A percentile compares a stretch with the other conserved stretches of the same genome.
phyloP scores from a whole-genome alignment of 345 rosid species.

The Ricinus communis region DNA sequence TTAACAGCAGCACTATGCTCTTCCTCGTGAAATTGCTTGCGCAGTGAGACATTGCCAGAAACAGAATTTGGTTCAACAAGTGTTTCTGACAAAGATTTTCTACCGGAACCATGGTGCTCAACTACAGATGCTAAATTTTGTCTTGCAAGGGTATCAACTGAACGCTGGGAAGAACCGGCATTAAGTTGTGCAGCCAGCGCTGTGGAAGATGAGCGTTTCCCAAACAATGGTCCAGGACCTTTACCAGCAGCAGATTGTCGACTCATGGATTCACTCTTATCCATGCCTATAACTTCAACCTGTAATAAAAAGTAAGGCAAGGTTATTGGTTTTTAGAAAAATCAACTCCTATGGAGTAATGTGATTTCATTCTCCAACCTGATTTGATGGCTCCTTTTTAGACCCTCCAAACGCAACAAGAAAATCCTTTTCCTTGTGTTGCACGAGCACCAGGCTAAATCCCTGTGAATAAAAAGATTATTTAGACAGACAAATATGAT shows the following conservation, averaged over 20 bases:
- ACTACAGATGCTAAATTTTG: constrained; percentile 75
- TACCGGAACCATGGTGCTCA: constrained; percentile 87
- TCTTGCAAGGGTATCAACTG: constrained; percentile 54
- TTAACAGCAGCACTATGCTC: constrained; percentile 47
- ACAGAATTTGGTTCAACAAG: constrained; percentile 50
- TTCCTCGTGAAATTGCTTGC: constrained; percentile 78
- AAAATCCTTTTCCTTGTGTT: constrained; percentile 85
- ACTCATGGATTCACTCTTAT: constrained; percentile 64
- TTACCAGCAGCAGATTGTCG: constrained; percentile 49
- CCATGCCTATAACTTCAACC: constrained; percentile 78
- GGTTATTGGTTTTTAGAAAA: constrained; percentile 3
- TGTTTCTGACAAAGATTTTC: constrained; percentile 85
- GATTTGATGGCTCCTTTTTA: constrained; percentile 86
- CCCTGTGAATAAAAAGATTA: constrained; percentile 51
- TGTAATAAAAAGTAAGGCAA: constrained; percentile 24
- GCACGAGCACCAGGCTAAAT: constrained; percentile 80
- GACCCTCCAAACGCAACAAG: constrained; percentile 95
- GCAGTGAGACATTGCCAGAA: constrained; percentile 74
- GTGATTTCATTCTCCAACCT: constrained; percentile 49
- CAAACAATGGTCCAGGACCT: constrained; percentile 49
- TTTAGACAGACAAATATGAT: background rate
- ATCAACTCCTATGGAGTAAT: background rate
- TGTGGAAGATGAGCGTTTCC: constrained; percentile 53
- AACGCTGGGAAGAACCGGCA: constrained; percentile 58
- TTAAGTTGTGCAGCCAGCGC: constrained; percentile 49